Evolutionary conservation across 2,329 filamentous ascomycete genomes (phyloP), one percentile per base, ranked within the genome.

Genomic region (Penicillium sp.): DNA sequence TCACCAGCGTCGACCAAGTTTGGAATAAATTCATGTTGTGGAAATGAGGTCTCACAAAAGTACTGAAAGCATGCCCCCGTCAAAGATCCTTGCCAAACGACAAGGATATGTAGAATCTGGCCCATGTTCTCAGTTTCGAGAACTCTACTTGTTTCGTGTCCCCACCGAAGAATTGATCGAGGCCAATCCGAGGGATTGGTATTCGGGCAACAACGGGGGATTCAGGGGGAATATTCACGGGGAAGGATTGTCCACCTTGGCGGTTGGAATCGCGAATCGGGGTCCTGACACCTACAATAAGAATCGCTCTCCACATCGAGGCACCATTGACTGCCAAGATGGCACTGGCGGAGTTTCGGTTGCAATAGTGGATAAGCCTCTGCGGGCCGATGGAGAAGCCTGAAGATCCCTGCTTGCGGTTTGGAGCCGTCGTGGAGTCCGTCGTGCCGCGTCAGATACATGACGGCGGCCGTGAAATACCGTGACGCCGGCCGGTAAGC

Each of bases 391-490:
- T 62, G 59, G 54, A 62, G 49, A 6, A 48, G 41, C 17, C 43
- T 31, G 59, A 50, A 61, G 55, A 63, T 63, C 58, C 35, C 42
- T 60, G 52, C 51, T 53, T 49, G 35, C 22, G 48, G 38, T n/a
- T 14, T 59, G 48, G 45, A 49, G 45, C 45, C 45, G 8, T 35
- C 45, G 47, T 49, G 47, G 43, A 31, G 22, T 31, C 22, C n/a
- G n/a, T 17, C 43, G 43, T 31, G 43, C 47, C 47, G 47, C 47
- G 31, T 49, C 47, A 49, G 11, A 49, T 34, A 5, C 22, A 55
- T n/a, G 45, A 51, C 15, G 1, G 4, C 17, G 31, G 25, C 17
- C 14, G 7, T 47, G 58, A 61, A 64, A 61, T 63, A 64, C 62
- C 1, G 45, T 60, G 25, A 64, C 62, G 3, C 11, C 48, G 12